phyloP scores from a whole-genome alignment of 257 asterid genomes.

The Ilex asprella region DNA sequence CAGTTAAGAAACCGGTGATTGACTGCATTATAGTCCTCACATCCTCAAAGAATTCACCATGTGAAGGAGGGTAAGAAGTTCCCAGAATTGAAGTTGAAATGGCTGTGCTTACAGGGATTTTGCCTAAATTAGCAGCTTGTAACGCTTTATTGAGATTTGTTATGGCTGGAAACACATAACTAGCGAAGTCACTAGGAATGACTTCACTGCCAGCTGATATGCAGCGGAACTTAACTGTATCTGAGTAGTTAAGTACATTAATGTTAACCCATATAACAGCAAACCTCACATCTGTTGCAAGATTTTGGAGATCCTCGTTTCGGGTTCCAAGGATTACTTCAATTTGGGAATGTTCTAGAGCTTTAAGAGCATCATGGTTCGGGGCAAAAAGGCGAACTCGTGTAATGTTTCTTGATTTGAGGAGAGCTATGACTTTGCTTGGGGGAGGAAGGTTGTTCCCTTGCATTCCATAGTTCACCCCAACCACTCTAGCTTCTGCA shows the following conservation, averaged over 20 bases:
- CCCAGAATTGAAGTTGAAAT: conserved; percentile 14
- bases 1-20: conserved; percentile 15
- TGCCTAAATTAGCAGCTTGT: background rate
- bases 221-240: conserved; percentile 23
- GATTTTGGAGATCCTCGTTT: conserved; percentile 16
- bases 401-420: conserved; percentile 29
- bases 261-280: conserved; percentile 33
- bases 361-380: conserved; percentile 28
- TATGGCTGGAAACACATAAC: conserved; percentile 26
- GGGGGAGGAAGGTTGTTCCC: conserved; percentile 28
- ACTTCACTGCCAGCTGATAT: conserved; percentile 45
- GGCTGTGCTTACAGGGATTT: conserved; percentile 34
- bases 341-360: conserved; percentile 26
- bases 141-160: conserved; percentile 20
- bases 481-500: conserved; percentile 5
- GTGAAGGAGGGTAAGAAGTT: conserved; percentile 29
- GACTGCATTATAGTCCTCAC: conserved; percentile 12
- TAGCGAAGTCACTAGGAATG: conserved; percentile 10
- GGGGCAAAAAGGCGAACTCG: conserved; percentile 32
- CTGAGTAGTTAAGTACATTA: conserved; percentile 21
- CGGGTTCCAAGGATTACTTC: conserved; percentile 31
- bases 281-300: conserved; percentile 1
- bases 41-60: conserved; percentile 2
- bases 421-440: too few species aligned
- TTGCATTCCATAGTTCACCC: conserved; percentile 32